Base-by-base conservation (phyloP, 2,329 filamentous ascomycete species). In the Neonectria faginata region DNA sequence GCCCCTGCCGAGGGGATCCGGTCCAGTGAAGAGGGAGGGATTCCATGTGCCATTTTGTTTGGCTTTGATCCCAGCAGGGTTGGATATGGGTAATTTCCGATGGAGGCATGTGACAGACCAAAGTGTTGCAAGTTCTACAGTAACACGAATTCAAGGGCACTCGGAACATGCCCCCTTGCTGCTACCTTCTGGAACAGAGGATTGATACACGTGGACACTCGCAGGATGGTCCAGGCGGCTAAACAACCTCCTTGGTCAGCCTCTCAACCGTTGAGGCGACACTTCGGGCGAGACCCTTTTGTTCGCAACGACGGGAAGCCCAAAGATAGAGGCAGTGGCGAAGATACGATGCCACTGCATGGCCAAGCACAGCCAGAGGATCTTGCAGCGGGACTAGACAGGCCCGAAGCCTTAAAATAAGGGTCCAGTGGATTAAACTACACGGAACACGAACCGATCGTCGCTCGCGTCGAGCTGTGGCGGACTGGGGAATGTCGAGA, bases 341-440 rank as follows among this genome's bases (percentile, higher is more conserved):
- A 67, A 59, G 18, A 12, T 39, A 18, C 44, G 7, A 51, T 45
- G 31, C 62, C 48, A 48, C 57, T 54, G 55, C 61, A 62, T 33
- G n/a, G 20, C 45, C 54, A 29, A 33, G 22, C 50, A 57, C 52
- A 60, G 50, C 31, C 27, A 3, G 52, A 41, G 48, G 29, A 18
- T 55, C 62, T 52, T 27, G 39, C 51, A 48, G n/a, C 59, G 59
- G 57, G 22, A 59, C 42, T 39, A 41, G 31, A 58, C 60, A 31
- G 10, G 10, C 45, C 60, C 36, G 48, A 53, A 64, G 42, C 48
- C 64, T 62, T 59, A 63, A 58, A 62, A 62, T 65, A 66, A 55
- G 57, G 50, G 47, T 50, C 47, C 22, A 31, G 16, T 14, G 55
- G 20, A 51, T 22, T 33, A 31, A 51, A 29, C 33, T 52, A 29